Percentiles rank a stretch among this genome's conserved stretches.
These are phyloP conservation scores for Triadica sebifera DNA, from an alignment of 345 rosid genomes.

Conservation along the genomic window DNA sequence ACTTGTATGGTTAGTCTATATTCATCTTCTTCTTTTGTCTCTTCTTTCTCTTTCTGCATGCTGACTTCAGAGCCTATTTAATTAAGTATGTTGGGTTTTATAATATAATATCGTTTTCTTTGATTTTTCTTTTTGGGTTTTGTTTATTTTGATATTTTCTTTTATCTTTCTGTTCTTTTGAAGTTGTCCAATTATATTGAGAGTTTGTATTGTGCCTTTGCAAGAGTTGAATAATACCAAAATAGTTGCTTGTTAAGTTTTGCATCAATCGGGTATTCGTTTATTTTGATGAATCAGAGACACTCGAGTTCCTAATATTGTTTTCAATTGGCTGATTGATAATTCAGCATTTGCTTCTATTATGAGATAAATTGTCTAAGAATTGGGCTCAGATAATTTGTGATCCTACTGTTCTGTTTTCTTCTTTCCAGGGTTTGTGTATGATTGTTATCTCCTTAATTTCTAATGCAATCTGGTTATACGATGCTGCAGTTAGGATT, in stretches of 20 bases:
- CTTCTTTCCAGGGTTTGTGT: no score
- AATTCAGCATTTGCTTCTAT: no score
- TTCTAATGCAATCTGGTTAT: no score
- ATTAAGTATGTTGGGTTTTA: constrained; percentile 17
- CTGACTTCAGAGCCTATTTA: not conserved
- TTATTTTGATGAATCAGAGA: no score
- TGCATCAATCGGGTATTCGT: no score
- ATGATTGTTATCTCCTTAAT: no score
- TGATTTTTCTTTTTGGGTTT: not conserved
- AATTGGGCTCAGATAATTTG: no score
- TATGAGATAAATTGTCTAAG: no score
- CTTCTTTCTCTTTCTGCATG: not conserved
- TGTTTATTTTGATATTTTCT: not conserved
- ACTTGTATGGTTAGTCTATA: constrained; percentile 73
- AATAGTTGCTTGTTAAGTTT: not conserved
- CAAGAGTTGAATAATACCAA: not conserved
- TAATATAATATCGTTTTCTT: constrained; percentile 8
- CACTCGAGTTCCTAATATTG: no score
- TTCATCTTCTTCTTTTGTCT: constrained; percentile 16
- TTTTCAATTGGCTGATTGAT: no score
- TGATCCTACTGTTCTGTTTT: no score
- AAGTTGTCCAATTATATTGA: not conserved
- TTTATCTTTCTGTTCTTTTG: not conserved
- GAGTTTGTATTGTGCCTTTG: not conserved
- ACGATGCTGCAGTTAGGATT: no score